Percentiles rank a stretch among this genome's conserved stretches.
phyloP scores from a whole-genome alignment of 768 basidiomycete species.

The Cantharellus anzutake region DNA sequence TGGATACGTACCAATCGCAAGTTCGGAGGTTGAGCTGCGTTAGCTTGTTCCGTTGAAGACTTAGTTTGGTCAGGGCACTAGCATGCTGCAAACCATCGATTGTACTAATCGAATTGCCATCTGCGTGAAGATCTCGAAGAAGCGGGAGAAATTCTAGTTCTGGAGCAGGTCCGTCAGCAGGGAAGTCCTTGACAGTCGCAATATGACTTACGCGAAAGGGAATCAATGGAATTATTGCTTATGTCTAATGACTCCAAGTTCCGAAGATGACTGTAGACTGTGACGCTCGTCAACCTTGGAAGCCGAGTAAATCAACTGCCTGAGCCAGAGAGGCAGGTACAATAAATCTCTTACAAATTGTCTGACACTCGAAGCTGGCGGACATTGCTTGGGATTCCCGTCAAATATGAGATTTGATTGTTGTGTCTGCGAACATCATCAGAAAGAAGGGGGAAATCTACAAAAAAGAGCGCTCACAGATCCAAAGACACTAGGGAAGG shows the following conservation, averaged over 20 bases:
- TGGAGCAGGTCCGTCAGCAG: constrained; percentile 15
- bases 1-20: constrained; percentile 43
- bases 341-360: constrained; percentile 36
- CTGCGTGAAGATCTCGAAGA: constrained; percentile 76
- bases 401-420: constrained; percentile 63
- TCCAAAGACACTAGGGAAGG: constrained; percentile 57
- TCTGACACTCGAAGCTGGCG: constrained; percentile 61
- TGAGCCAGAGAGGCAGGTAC: neutral
- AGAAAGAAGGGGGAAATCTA: neutral
- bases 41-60: constrained; percentile 57
- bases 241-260: constrained; percentile 84
- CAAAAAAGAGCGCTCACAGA: constrained; percentile 34
- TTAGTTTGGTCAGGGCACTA: constrained; percentile 69
- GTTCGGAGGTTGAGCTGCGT: constrained; percentile 35
- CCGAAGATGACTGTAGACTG: constrained; percentile 71
- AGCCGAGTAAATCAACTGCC: neutral
- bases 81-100: constrained; percentile 61
- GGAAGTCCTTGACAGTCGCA: neutral
- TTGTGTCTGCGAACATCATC: constrained; percentile 29
- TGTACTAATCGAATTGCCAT: constrained; percentile 59
- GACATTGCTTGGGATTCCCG: constrained; percentile 50
- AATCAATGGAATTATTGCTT: constrained; percentile 76
- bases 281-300: constrained; percentile 58
- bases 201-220: constrained; percentile 13
- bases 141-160: constrained; percentile 72